phyloP scores from a whole-genome alignment of 2,329 filamentous ascomycete species.

The Microcera coccophila region DNA sequence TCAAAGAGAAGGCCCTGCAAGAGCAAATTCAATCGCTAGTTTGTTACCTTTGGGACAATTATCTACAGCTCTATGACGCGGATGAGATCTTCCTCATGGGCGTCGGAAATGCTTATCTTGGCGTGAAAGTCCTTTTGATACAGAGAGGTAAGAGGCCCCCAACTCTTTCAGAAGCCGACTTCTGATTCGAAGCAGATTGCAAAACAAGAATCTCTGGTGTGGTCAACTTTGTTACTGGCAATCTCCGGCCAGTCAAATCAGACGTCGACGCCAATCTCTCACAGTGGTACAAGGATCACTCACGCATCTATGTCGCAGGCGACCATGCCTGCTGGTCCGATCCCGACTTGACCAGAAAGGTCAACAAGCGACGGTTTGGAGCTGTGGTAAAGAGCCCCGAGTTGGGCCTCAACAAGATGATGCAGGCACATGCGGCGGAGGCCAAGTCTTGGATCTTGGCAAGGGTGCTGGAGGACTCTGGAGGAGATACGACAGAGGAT shows the following conservation, averaged over 20 bases:
- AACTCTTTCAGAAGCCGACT: slow-evolving; percentile 5
- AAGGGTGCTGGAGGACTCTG: slow-evolving; percentile 31
- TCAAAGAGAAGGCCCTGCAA: slow-evolving; percentile 48
- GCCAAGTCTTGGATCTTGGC: slow-evolving; percentile 49
- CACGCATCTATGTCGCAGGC: slow-evolving; percentile 70
- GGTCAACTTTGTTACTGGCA: slow-evolving; percentile 76
- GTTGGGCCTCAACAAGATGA: slow-evolving; percentile 52
- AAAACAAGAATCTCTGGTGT: slow-evolving; percentile 66
- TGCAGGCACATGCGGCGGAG: slow-evolving; percentile 51
- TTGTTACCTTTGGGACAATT: slow-evolving; percentile 94
- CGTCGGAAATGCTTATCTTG: slow-evolving; percentile 82
- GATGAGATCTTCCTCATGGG: slow-evolving; percentile 82
- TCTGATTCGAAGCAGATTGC: slow-evolving; percentile 44
- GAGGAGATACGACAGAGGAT: slow-evolving; percentile 48
- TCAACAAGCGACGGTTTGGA: slow-evolving; percentile 58
- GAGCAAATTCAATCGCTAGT: slow-evolving; percentile 68
- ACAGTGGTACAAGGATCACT: slow-evolving; percentile 80
- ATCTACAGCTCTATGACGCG: slow-evolving; percentile 71
- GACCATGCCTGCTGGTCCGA: slow-evolving; percentile 74
- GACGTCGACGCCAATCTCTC: slow-evolving; percentile 70
- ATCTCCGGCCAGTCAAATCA: slow-evolving; percentile 72
- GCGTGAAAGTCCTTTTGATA: slow-evolving; percentile 75
- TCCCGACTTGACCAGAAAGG: slow-evolving; percentile 55
- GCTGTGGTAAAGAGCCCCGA: slow-evolving; percentile 51
- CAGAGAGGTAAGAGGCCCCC: slow-evolving; percentile 57